Conservation (phyloP, 495 filamentous ascomycete genomes). For the Bacidia rubella region DNA sequence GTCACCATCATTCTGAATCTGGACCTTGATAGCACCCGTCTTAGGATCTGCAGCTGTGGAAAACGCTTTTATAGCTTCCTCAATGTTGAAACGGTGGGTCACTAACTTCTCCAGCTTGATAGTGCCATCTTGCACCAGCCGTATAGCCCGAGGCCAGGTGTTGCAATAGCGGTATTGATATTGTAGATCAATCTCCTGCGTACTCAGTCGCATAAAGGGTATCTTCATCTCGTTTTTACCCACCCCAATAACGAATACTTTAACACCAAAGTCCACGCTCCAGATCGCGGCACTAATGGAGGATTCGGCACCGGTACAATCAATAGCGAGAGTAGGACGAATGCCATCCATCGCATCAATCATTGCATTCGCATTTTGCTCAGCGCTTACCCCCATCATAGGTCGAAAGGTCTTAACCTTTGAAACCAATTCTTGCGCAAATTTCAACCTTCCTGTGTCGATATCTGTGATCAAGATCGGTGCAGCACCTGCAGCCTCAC, state of each 20-base stretch:
- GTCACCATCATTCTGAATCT: slow-evolving; percentile 51
- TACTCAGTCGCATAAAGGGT: slow-evolving; percentile 83
- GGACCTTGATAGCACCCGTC: slow-evolving; percentile 90
- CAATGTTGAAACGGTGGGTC: slow-evolving; percentile 72
- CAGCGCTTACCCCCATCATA: slow-evolving; percentile 45
- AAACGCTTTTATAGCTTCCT: slow-evolving; percentile 83
- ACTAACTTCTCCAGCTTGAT: slow-evolving; percentile 68
- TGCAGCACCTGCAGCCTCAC: slow-evolving; percentile 66
- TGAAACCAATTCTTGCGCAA: slow-evolving; percentile 68
- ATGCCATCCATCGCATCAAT: slow-evolving; percentile 37
- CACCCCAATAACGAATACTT: slow-evolving; percentile 87
- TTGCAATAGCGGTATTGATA: slow-evolving; percentile 95
- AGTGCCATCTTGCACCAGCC: slow-evolving; percentile 68
- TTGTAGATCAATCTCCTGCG: slow-evolving; percentile 82
- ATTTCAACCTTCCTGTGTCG: slow-evolving; percentile 65
- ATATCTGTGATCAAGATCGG: slow-evolving; percentile 89
- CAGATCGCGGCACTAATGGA: slow-evolving; percentile 74
- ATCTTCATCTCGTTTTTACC: slow-evolving; percentile 89
- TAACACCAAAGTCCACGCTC: slow-evolving; percentile 80
- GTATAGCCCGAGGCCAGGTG: slow-evolving; percentile 88
- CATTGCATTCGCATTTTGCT: slow-evolving; percentile 55
- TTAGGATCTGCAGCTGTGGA: slow-evolving; percentile 72
- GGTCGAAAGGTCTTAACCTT: slow-evolving; percentile 67
- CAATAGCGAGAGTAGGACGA: slow-evolving; percentile 62
- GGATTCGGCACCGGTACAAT: slow-evolving; percentile 90